Percentiles rank a stretch among this genome's conserved stretches.
These are phyloP conservation scores for Lactarius sp. DNA, from an alignment of 768 basidiomycete genomes.

Conservation along the genomic window DNA sequence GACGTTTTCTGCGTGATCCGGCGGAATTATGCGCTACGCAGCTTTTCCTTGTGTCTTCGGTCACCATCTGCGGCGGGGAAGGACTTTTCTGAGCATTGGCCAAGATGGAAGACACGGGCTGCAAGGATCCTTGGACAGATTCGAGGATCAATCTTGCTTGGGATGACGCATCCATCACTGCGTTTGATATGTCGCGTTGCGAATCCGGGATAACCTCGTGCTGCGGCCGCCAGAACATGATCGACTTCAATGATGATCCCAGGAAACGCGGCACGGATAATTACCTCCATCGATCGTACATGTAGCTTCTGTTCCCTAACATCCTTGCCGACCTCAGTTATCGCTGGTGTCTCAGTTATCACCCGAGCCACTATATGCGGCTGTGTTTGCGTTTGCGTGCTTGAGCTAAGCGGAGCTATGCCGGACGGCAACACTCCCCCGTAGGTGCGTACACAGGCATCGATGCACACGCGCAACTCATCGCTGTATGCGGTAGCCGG, in stretches of 20 bases:
- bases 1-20: no score
- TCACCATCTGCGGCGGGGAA: background rate
- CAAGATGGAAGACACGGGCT: background rate
- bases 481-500: slow-evolving; percentile 1
- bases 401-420: slow-evolving; percentile 6
- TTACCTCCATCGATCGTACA: slow-evolving; percentile 14
- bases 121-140: background rate
- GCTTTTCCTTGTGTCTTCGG: background rate
- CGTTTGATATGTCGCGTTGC: background rate
- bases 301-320: background rate
- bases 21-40: background rate
- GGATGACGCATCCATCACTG: background rate
- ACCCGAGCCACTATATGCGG: background rate
- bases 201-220: slow-evolving; percentile 19
- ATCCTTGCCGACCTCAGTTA: background rate
- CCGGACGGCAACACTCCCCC: slow-evolving; percentile 12
- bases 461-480: slow-evolving; percentile 12
- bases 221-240: background rate
- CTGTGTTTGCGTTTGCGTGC: slow-evolving; percentile 10
- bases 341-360: background rate
- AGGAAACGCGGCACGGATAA: background rate
- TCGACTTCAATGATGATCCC: background rate
- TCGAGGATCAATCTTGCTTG: background rate
- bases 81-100: background rate
- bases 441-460: slow-evolving; percentile 13